A percentile compares a stretch with the other conserved stretches of the same genome.
Evolutionary conservation across 2,329 filamentous ascomycete genomes (phyloP).

Genomic region (Hymenoscyphus albidus): DNA sequence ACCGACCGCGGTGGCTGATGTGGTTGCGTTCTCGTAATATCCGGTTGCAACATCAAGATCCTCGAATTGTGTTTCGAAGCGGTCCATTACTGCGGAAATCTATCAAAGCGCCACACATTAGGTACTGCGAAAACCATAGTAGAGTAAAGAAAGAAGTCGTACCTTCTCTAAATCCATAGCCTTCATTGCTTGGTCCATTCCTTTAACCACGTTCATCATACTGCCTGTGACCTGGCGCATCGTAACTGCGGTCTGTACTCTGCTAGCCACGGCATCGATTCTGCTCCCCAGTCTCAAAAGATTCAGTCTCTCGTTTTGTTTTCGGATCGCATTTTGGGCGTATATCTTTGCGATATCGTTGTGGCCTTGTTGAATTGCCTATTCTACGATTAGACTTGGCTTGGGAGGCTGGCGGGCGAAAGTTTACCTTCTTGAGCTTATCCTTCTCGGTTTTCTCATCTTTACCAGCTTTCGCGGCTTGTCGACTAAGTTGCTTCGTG

Average conservation of each 20-base stretch:
- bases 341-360: slow-evolving; percentile 60
- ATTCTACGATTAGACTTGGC: slow-evolving; percentile 4
- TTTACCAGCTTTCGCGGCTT: slow-evolving; percentile 58
- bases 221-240: slow-evolving; percentile 39
- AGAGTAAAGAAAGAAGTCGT: slow-evolving; percentile 12
- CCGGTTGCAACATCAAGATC: slow-evolving; percentile 46
- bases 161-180: slow-evolving; percentile 61
- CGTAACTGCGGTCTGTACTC: slow-evolving; percentile 60
- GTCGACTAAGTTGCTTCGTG: slow-evolving; percentile 58
- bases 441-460: slow-evolving; percentile 58
- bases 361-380: slow-evolving; percentile 58
- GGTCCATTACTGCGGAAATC: slow-evolving; percentile 64
- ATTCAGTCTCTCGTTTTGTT: slow-evolving; percentile 59
- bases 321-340: slow-evolving; percentile 59
- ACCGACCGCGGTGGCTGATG: slow-evolving; percentile 69
- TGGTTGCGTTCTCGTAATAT: slow-evolving; percentile 77
- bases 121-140: not conserved
- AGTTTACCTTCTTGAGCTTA: slow-evolving; percentile 54
- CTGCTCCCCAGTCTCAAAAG: slow-evolving; percentile 52
- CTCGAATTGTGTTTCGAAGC: slow-evolving; percentile 55
- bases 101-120: slow-evolving; percentile 27
- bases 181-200: slow-evolving; percentile 61
- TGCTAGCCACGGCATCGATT: slow-evolving; percentile 56
- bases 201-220: slow-evolving; percentile 41
- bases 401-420: not conserved